Evolutionary conservation across 108 stramenopile species (phyloP).

Genomic region (Aureococcus anophagefferens): DNA sequence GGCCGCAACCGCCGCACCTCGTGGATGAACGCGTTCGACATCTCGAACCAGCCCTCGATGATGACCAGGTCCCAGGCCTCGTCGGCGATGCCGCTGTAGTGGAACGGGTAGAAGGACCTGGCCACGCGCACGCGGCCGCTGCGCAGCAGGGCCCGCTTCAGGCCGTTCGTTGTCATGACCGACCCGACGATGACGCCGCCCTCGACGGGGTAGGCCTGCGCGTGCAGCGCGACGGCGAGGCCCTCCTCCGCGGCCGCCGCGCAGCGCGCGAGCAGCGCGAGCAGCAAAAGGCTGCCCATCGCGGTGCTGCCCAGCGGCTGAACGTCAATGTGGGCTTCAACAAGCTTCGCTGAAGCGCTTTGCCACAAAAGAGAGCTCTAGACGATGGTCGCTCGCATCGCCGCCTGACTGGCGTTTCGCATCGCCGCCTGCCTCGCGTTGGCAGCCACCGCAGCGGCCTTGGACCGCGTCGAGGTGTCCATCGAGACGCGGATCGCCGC

Average conservation of each 20-base stretch:
- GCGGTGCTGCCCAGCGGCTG: too few species aligned
- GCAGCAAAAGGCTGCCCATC: too few species aligned
- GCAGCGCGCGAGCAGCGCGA: too few species aligned
- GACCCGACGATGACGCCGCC: conserved; percentile 25
- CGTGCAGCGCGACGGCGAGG: conserved; percentile 34
- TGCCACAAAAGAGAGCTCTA: too few species aligned
- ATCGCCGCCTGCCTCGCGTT: too few species aligned
- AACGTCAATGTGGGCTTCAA: too few species aligned
- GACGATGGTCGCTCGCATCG: too few species aligned
- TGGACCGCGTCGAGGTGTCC: too few species aligned
- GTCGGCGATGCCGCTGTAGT: conserved; percentile 17
- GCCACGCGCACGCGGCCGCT: conserved; percentile 11
- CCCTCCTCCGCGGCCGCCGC: neutral
- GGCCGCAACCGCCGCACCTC: conserved; percentile 13
- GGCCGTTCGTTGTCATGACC: conserved; percentile 32
- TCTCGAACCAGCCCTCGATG: conserved; percentile 39
- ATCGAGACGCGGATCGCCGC: too few species aligned
- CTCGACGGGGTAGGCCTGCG: conserved; percentile 16
- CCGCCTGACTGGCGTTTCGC: too few species aligned
- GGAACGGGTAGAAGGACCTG: conserved; percentile 27
- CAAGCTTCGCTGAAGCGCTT: too few species aligned
- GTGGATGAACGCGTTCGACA: conserved; percentile 30
- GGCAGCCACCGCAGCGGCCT: too few species aligned
- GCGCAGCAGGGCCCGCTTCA: conserved; percentile 15
- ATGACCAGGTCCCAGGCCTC: conserved; percentile 30